phyloP scores from a whole-genome alignment of 129 eudicot genomes.

The Flaveria brownii region DNA sequence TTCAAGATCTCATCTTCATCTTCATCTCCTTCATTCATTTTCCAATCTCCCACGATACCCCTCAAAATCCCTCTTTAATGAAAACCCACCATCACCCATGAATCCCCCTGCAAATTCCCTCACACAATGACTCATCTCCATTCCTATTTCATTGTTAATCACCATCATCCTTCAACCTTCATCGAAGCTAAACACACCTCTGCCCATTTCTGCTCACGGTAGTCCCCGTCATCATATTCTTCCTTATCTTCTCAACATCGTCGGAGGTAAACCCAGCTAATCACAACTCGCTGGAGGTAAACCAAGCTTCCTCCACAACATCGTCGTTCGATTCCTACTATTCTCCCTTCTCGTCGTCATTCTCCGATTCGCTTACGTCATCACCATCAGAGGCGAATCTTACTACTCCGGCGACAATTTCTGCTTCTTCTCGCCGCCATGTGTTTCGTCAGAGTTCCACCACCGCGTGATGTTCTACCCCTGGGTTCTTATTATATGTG shows the following conservation, averaged over 20 bases:
- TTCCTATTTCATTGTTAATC: conserved; percentile 27
- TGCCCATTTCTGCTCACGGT: conserved; percentile 86
- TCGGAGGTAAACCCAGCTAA: too few relatives aligned
- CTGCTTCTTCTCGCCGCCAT: conserved; percentile 62
- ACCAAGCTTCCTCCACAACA: conserved; percentile 59
- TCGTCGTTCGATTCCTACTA: conserved; percentile 47
- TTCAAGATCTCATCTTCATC: too few relatives aligned
- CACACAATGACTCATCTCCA: not conserved
- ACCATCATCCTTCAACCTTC: not conserved
- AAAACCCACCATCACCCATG: too few relatives aligned
- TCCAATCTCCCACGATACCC: not conserved
- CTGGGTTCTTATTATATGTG: too few relatives aligned
- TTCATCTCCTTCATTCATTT: not conserved
- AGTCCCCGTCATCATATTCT: conserved; percentile 17
- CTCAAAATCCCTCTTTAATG: too few relatives aligned
- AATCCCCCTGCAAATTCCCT: not conserved
- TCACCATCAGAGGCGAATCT: conserved; percentile 70
- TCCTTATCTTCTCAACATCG: not conserved
- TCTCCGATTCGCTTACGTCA: conserved; percentile 77
- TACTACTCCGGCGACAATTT: conserved; percentile 70
- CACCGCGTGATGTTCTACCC: conserved; percentile 53
- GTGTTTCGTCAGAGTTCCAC: conserved; percentile 46
- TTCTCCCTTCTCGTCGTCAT: conserved; percentile 57
- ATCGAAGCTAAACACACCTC: conserved; percentile 92
- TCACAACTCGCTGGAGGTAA: conserved; percentile 40